These are phyloP conservation scores for Musa beccarii DNA, from an alignment of 176 grass and related monocot species.

Conservation along the genomic window DNA sequence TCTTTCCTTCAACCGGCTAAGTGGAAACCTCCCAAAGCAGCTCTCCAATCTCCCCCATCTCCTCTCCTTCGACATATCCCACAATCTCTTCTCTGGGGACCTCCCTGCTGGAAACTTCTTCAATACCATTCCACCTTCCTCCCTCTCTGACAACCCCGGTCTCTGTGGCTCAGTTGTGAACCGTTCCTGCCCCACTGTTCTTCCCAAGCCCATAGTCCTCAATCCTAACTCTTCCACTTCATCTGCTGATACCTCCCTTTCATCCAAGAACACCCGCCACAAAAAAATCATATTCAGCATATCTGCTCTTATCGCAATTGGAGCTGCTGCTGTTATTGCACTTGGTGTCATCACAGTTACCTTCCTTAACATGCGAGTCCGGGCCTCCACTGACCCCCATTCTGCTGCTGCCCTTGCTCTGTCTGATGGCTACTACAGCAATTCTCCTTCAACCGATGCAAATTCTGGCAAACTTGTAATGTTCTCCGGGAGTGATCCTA, in stretches of 20 bases:
- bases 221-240: conserved; percentile 74
- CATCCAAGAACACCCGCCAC: conserved; percentile 41
- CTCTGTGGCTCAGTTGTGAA: conserved; percentile 61
- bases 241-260: conserved; percentile 17
- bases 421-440: conserved; percentile 69
- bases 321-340: conserved; percentile 49
- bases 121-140: conserved; percentile 41
- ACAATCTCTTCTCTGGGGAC: conserved; percentile 71
- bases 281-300: conserved; percentile 97
- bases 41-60: conserved; percentile 48
- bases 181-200: conserved; percentile 41
- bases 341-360: conserved; percentile 72
- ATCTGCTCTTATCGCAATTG: conserved; percentile 80
- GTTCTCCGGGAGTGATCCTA: conserved; percentile 73
- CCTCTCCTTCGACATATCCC: conserved; percentile 63
- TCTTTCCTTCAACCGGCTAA: conserved; percentile 70
- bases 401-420: conserved; percentile 37
- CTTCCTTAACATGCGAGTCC: conserved; percentile 55
- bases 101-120: conserved; percentile 78
- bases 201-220: conserved; percentile 92
- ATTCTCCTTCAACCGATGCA: conserved; percentile 65
- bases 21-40: conserved; percentile 54
- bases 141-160: conserved; percentile 49
- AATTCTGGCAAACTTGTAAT: conserved; percentile 84
- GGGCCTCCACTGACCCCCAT: conserved; percentile 29